Conservation (phyloP, 495 filamentous ascomycete genomes). For the Daldinia grandis region DNA sequence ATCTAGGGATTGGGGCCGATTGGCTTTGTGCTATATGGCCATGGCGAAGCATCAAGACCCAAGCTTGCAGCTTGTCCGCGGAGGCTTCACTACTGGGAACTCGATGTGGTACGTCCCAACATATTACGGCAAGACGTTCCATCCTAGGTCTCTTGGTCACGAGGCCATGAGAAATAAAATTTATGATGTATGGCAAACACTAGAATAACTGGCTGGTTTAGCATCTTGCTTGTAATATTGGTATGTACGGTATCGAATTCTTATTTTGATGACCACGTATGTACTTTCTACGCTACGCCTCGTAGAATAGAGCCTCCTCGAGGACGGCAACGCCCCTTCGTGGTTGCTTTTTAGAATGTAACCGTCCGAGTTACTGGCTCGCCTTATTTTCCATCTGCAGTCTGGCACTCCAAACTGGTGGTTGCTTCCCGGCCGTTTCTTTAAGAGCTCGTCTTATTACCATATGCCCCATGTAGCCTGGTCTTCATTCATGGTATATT, state of each 20-base stretch:
- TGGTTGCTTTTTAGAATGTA: not conserved
- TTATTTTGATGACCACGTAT: not conserved
- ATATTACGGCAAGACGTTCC: conserved; percentile 57
- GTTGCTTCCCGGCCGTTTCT: not conserved
- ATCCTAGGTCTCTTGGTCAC: conserved; percentile 51
- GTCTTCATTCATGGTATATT: not conserved
- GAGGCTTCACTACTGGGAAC: conserved; percentile 35
- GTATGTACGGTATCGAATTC: not conserved
- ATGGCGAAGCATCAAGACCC: conserved; percentile 47
- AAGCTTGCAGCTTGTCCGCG: conserved; percentile 36
- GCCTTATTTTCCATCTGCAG: not conserved
- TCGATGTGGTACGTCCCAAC: conserved; percentile 56
- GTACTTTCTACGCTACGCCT: not conserved
- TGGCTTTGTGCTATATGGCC: conserved; percentile 53
- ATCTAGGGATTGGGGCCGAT: conserved; percentile 51
- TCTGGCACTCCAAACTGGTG: not conserved
- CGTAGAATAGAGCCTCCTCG: not conserved
- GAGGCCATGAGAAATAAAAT: conserved; percentile 48
- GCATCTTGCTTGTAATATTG: not conserved
- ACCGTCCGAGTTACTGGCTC: not conserved
- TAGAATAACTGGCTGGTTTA: conserved; percentile 7
- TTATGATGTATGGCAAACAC: conserved; percentile 45
- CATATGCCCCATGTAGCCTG: not conserved
- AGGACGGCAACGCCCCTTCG: not conserved
- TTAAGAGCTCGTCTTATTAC: not conserved